Percentiles rank a stretch among this genome's conserved stretches.
Evolutionary conservation across 2,329 filamentous ascomycete genomes (phyloP).

Genomic region (Ascochyta clinopodiicola): DNA sequence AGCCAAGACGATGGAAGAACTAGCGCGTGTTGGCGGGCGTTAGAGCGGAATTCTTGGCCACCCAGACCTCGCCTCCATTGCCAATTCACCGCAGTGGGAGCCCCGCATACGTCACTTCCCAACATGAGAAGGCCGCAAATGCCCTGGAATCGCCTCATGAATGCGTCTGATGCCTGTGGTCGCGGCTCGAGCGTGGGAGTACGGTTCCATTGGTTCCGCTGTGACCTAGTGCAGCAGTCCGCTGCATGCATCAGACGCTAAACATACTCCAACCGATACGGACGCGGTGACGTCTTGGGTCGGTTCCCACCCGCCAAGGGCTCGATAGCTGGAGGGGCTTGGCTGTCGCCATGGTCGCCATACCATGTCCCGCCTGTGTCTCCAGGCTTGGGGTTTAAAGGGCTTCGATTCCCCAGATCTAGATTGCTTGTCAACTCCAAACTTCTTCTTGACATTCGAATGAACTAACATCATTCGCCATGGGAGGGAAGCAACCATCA

Average conservation of each 20-base stretch:
- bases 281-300: conserved; percentile 32
- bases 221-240: conserved; percentile 7
- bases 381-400: conserved; percentile 37
- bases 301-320: conserved; percentile 35
- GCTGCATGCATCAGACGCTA: conserved; percentile 19
- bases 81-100: conserved; percentile 15
- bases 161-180: background rate
- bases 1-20: conserved; percentile 11
- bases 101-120: conserved; percentile 23
- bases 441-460: conserved; percentile 31
- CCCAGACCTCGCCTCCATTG: conserved; percentile 13
- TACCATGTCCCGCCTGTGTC: conserved; percentile 28
- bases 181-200: background rate
- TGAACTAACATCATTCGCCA: conserved; percentile 31
- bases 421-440: conserved; percentile 38
- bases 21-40: conserved; percentile 22
- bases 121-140: background rate
- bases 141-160: background rate
- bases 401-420: conserved; percentile 35
- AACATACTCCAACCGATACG: conserved; percentile 29
- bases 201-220: conserved; percentile 10
- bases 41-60: conserved; percentile 38
- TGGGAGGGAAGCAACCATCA: conserved; percentile 48
- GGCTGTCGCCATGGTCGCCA: conserved; percentile 32
- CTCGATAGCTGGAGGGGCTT: conserved; percentile 35